phyloP scores from a whole-genome alignment of 805 yeast genomes.

The Yamadazyma phyllophila region DNA sequence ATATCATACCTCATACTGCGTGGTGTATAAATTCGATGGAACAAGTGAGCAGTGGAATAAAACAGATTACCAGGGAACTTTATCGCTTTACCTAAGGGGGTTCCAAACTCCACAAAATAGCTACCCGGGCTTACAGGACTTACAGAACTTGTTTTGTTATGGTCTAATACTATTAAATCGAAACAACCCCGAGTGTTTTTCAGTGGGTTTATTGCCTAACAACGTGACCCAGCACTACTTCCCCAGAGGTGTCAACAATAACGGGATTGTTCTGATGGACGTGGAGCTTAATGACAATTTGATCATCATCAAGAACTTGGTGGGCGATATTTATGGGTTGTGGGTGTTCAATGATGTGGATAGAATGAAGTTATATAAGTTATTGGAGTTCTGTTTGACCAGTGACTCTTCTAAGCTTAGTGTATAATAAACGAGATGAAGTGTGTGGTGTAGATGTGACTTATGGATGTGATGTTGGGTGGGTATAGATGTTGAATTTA shows the following conservation, averaged over 20 bases:
- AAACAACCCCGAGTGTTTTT: conserved; percentile 65
- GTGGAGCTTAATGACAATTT: conserved; percentile 68
- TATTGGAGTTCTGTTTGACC: conserved; percentile 38
- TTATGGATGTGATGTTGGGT: too few relatives aligned
- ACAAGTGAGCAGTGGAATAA: conserved; percentile 66
- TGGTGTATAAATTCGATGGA: conserved; percentile 61
- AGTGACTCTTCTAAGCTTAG: conserved; percentile 22
- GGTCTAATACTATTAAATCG: conserved; percentile 72
- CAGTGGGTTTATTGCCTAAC: conserved; percentile 65
- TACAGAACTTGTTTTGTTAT: conserved; percentile 52
- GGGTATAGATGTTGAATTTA: too few relatives aligned
- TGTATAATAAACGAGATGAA: not conserved
- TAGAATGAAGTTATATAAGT: conserved; percentile 55
- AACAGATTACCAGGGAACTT: conserved; percentile 65
- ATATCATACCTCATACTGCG: conserved; percentile 69
- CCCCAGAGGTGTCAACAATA: conserved; percentile 29
- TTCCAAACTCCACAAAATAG: conserved; percentile 24
- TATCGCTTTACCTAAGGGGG: conserved; percentile 62
- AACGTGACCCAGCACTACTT: conserved; percentile 45
- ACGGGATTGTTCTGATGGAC: conserved; percentile 48
- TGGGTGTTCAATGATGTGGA: conserved; percentile 76
- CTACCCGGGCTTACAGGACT: conserved; percentile 24
- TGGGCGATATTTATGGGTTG: conserved; percentile 71
- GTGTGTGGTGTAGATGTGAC: not conserved
- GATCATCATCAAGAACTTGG: conserved; percentile 63